These are phyloP conservation scores for Carex scoparia DNA, from an alignment of 176 grass and related monocot genomes.

Conservation along the genomic window DNA sequence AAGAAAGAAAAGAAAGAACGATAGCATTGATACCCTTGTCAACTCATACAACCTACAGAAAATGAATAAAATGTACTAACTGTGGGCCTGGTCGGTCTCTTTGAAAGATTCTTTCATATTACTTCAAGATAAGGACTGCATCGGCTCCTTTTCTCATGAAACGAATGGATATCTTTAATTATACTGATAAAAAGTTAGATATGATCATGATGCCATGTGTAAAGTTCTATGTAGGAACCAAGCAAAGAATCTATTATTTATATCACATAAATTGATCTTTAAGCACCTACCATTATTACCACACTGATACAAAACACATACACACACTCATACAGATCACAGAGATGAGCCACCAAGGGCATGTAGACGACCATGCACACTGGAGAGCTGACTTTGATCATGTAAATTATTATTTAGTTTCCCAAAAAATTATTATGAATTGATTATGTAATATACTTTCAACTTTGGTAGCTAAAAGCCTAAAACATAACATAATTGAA, in stretches of 20 bases:
- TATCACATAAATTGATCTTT: neutral
- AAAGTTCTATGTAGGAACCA: neutral
- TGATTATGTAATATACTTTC: neutral
- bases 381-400: neutral
- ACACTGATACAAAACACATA: neutral
- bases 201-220: neutral
- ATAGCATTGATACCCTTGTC: neutral
- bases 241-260: slow-evolving; percentile 16
- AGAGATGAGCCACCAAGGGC: neutral
- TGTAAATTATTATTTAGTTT: neutral
- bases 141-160: neutral
- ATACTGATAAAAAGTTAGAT: neutral
- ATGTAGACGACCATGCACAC: neutral
- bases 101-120: neutral
- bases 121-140: neutral
- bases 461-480: neutral
- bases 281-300: neutral
- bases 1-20: neutral
- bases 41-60: no score
- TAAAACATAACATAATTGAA: neutral
- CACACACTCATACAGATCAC: neutral
- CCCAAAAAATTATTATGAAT: neutral
- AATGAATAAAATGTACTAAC: no score
- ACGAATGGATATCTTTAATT: neutral
- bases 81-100: neutral